Evolutionary conservation across 345 rosid species (phyloP), one percentile per base, ranked within the genome.

Genomic region (Boechera retrofracta): DNA sequence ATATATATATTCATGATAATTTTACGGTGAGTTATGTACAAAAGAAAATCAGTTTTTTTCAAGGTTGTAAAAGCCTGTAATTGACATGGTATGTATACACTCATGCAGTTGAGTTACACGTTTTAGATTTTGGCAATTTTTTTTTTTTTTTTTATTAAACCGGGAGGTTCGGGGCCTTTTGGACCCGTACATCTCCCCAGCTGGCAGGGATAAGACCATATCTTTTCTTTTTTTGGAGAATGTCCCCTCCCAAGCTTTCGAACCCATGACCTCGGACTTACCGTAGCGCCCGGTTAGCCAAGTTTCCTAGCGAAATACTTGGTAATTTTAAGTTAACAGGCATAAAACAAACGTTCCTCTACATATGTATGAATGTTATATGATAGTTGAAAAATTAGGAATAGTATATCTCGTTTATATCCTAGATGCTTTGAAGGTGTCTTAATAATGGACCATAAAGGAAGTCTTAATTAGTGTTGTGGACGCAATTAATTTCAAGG

Each of bases 361-460:
- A 2, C 24, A 35, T 24, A 11, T 44, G 15, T 42, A 24, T 59
- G 21, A 54, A 74, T 15, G 13, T 32, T 56, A 57, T 47, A 48
- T 24, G 55, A 57, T 57, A 11, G 38, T 12, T 57, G 5, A 45
- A 24, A 58, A 56, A 16, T 16, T 58, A 49, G 55, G 74, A 75
- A 76, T 60, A 60, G 79, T 51, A 21, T 60, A 60, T 53, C 39
- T 69, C 64, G 5, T 31, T 39, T 67, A 61, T 60, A 59, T 39
- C 35, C 54, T 45, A 32, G 47, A 76, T 52, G 80, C 70, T 61
- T 10, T 59, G 6, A 48, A 67, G 48, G 48, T 76, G 74, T 39
- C 56, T 48, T 12, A 61, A 62, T 76, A 61, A 61, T 69, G 57
- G 64, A 76, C 21, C 24, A 76, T 61, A 76, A 69, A 69, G 58